phyloP scores from a whole-genome alignment of 768 basidiomycete genomes.

The Naganishia vaughanmartiniae region DNA sequence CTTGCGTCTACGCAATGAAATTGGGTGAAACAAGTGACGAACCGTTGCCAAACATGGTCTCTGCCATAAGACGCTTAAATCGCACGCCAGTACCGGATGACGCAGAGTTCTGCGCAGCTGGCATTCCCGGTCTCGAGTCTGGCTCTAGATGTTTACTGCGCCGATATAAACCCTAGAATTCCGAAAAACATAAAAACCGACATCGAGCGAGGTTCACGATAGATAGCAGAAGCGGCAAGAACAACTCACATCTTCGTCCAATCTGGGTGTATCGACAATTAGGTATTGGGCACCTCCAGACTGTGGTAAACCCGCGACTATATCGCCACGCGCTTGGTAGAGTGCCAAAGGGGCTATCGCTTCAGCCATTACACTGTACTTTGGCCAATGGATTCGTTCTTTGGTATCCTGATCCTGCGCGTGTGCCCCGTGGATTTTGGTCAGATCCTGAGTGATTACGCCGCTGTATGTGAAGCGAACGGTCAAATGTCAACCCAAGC shows the following conservation, averaged over 20 bases:
- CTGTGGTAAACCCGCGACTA: constrained; percentile 18
- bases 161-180: constrained; percentile 38
- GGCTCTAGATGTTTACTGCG: constrained; percentile 39
- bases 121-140: background rate
- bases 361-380: constrained; percentile 86
- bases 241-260: constrained; percentile 48
- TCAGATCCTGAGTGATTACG: constrained; percentile 84
- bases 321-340: constrained; percentile 64
- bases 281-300: constrained; percentile 35
- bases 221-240: background rate
- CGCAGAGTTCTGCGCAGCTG: constrained; percentile 25
- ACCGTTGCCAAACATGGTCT: constrained; percentile 20
- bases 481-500: background rate
- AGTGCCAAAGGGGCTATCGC: constrained; percentile 74
- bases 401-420: constrained; percentile 67
- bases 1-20: background rate
- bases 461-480: constrained; percentile 60
- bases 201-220: background rate
- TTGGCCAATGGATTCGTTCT: constrained; percentile 86
- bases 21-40: background rate
- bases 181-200: background rate
- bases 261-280: constrained; percentile 42
- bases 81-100: constrained; percentile 13
- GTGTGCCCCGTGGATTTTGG: constrained; percentile 81
- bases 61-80: constrained; percentile 19